Evolutionary conservation across 2,329 filamentous ascomycete genomes (phyloP), one percentile per base, ranked within the genome.

Genomic region (Colletotrichum sp.): DNA sequence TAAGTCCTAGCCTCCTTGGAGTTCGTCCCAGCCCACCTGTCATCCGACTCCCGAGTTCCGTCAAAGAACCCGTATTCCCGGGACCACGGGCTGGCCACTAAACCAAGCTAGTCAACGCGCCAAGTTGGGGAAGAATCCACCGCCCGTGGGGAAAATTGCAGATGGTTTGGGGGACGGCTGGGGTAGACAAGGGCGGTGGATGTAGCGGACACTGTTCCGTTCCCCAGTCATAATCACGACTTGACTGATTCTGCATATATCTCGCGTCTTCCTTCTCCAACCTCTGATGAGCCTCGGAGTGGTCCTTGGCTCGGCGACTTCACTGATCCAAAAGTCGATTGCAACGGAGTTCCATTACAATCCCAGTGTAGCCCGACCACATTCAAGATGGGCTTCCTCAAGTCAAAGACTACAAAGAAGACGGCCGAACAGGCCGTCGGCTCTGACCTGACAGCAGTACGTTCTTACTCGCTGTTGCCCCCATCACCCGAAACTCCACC

Each of bases 41-140:
- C 70, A 60, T 76, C 70, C 70, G 74, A 73, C 71, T 76, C 70
- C 74, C 74, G 74, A 65, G 74, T 74, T 73, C 74, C 64, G 70
- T 39, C 26, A 65, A 32, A 10, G 24, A 18, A 26, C 24, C 15
- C 44, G n/a, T 26, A 39, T 39, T 22, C 24, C 32, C 34, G 26
- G 34, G 28, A 36, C 8, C 6, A 18, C n/a, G 26, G 55, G 18
- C 44, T 24, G 5, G 16, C 13, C 44, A 59, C 44, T 59, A 13
- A 59, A 48, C 5, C 44, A 48, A 75, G 28, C 28, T 63, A 34
- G 32, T 15, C 16, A 52, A 39, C 34, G 34, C 57, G 59, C 36
- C 34, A 75, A 60, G 39, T 65, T 69, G 64, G 64, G 73, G 70
- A 69, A 74, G 57, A 60, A 69, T 60, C 64, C 70, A 74, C 64